phyloP scores from a whole-genome alignment of 1,284 basidiomycete species.

The Trichosporon sp. region DNA sequence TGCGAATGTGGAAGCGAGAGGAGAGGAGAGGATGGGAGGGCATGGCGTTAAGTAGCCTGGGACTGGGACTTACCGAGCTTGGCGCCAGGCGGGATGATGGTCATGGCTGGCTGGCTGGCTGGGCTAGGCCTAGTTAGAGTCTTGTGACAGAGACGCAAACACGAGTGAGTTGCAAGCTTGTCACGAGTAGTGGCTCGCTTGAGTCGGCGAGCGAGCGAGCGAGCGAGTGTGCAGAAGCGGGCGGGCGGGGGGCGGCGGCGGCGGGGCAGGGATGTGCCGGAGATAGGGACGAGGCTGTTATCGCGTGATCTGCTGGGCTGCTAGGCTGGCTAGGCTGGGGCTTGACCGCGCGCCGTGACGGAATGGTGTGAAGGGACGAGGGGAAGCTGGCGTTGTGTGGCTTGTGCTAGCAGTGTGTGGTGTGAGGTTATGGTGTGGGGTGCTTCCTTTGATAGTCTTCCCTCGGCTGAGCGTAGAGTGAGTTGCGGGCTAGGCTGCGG shows the following conservation, averaged over 20 bases:
- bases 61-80: conserved; percentile 42
- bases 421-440: background rate
- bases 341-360: background rate
- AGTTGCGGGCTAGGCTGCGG: too few relatives aligned
- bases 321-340: too few relatives aligned
- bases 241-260: background rate
- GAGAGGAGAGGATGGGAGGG: background rate
- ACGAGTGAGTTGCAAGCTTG: background rate
- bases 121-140: background rate
- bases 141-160: background rate
- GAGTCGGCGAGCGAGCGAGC: background rate
- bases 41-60: conserved; percentile 7
- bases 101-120: conserved; percentile 37
- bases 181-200: too few relatives aligned
- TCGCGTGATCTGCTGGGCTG: background rate
- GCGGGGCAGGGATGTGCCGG: background rate
- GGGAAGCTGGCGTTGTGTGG: too few relatives aligned
- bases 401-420: background rate
- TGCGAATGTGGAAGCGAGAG: too few relatives aligned
- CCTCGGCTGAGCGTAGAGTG: too few relatives aligned
- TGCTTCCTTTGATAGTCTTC: background rate
- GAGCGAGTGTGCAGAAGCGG: background rate
- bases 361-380: background rate
- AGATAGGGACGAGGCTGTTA: background rate
- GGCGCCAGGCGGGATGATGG: conserved; percentile 33